Percentiles rank a stretch among this genome's conserved stretches.
phyloP scores from a whole-genome alignment of 352 stramenopile species.

The Aphanomyces euteiches region DNA sequence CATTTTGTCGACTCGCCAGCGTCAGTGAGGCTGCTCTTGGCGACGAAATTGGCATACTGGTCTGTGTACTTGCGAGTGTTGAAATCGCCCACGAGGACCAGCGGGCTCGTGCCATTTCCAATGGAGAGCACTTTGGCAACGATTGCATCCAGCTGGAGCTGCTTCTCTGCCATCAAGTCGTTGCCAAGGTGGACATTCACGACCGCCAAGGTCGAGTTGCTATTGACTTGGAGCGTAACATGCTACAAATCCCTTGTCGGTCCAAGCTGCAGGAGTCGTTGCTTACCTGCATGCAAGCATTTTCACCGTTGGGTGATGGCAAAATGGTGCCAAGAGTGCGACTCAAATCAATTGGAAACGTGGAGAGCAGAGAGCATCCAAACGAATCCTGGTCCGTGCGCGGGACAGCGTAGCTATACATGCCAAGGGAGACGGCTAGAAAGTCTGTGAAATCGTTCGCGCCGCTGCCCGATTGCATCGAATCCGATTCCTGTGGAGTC shows the following conservation, averaged over 20 bases:
- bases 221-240: conserved; percentile 14
- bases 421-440: conserved; percentile 9
- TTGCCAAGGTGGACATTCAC: conserved; percentile 28
- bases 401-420: conserved; percentile 26
- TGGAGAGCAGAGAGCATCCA: conserved; percentile 19
- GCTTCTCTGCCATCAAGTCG: conserved; percentile 15
- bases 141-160: conserved; percentile 13
- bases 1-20: background rate
- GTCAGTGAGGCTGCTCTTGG: background rate
- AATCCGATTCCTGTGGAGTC: conserved; percentile 21
- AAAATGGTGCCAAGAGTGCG: background rate
- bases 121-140: background rate
- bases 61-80: conserved; percentile 22
- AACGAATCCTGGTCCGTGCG: conserved; percentile 23
- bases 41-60: background rate
- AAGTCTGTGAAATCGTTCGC: conserved; percentile 23
- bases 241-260: background rate
- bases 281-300: conserved; percentile 25
- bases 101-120: background rate
- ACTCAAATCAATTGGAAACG: conserved; percentile 5
- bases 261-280: too few relatives aligned
- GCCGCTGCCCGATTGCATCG: conserved; percentile 25
- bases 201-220: background rate
- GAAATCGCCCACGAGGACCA: conserved; percentile 26
- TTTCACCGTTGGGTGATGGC: conserved; percentile 18